Conservation (phyloP, 257 asterid species). For the Solanum etuberosum region DNA sequence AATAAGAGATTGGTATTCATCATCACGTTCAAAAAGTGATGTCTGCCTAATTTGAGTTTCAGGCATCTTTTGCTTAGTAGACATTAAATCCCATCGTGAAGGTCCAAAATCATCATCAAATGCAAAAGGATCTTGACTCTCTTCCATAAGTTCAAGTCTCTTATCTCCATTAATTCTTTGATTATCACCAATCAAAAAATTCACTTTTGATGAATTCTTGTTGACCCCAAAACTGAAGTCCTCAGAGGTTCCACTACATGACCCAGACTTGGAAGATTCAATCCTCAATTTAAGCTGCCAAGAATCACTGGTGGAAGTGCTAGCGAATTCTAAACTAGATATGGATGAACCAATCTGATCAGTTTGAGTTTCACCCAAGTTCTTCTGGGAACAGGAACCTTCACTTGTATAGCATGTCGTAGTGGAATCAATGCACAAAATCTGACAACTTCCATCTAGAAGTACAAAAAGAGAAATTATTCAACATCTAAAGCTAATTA, state of each 20-base stretch:
- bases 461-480: background rate
- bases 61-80: slow-evolving; percentile 28
- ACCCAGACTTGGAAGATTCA: slow-evolving; percentile 40
- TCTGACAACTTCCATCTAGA: slow-evolving; percentile 17
- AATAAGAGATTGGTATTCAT: slow-evolving; percentile 10
- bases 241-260: slow-evolving; percentile 43
- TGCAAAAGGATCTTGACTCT: slow-evolving; percentile 69
- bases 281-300: slow-evolving; percentile 43
- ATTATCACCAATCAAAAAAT: slow-evolving; percentile 14
- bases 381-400: slow-evolving; percentile 26
- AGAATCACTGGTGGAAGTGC: slow-evolving; percentile 24
- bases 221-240: slow-evolving; percentile 13
- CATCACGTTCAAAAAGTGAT: slow-evolving; percentile 8
- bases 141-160: slow-evolving; percentile 25
- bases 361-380: slow-evolving; percentile 20
- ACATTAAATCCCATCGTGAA: slow-evolving; percentile 70
- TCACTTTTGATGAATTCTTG: slow-evolving; percentile 16
- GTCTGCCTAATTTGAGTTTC: slow-evolving; percentile 21
- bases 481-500: background rate
- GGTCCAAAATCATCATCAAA: slow-evolving; percentile 59
- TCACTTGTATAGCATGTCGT: slow-evolving; percentile 25
- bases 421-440: slow-evolving; percentile 20
- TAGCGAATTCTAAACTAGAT: slow-evolving; percentile 24
- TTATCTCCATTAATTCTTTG: slow-evolving; percentile 6
- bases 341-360: slow-evolving; percentile 17